Evolutionary conservation across 139 green algal species (phyloP).

Genomic region (Astrephomene gubernaculifera): DNA sequence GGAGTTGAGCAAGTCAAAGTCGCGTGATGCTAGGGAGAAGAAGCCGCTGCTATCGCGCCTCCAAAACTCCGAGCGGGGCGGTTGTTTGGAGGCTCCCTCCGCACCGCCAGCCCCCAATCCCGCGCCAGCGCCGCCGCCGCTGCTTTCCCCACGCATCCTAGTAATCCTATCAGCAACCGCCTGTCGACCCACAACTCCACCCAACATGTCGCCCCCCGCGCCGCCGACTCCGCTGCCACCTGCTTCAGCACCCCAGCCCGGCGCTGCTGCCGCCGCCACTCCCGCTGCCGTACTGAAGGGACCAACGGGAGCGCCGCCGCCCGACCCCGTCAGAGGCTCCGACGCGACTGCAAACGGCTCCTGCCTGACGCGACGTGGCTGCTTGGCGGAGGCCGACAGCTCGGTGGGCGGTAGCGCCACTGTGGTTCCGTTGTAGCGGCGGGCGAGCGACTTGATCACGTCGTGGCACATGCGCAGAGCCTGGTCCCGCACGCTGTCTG

Average conservation of each 20-base stretch:
- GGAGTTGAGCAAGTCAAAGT: too few relatives aligned
- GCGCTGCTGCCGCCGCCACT: conserved; percentile 2
- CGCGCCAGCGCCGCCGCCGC: neutral
- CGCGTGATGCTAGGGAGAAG: neutral
- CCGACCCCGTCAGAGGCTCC: too few relatives aligned
- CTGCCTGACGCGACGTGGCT: too few relatives aligned
- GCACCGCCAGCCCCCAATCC: neutral
- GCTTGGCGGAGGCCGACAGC: neutral
- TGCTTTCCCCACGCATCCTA: neutral
- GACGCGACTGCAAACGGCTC: too few relatives aligned
- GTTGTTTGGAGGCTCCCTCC: neutral
- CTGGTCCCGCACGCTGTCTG: neutral
- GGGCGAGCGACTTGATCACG: conserved; percentile 28
- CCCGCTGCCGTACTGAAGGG: too few relatives aligned
- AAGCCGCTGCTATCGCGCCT: conserved; percentile 16
- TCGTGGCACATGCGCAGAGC: conserved; percentile 23
- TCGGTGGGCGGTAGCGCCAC: neutral
- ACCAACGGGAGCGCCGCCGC: too few relatives aligned
- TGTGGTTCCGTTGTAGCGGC: conserved; percentile 23
- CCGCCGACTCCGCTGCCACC: neutral
- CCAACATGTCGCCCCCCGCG: neutral
- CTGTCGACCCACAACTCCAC: neutral
- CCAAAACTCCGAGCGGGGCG: neutral
- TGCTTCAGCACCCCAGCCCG: neutral
- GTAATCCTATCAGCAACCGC: neutral